Conservation (phyloP, 2,329 filamentous ascomycete species). For the Claviceps digitariae region DNA sequence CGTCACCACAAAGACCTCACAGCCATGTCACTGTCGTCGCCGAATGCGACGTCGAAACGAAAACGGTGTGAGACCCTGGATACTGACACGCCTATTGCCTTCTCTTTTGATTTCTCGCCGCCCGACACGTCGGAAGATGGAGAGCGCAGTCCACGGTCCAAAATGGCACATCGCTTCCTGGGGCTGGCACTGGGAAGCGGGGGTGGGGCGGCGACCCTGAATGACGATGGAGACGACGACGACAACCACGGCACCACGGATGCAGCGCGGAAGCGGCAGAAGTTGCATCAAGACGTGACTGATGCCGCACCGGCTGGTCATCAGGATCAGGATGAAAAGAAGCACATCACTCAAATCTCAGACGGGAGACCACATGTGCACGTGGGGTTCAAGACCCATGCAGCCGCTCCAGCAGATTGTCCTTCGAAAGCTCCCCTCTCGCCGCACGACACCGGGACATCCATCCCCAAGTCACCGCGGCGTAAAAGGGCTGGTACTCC, state of each 20-base stretch:
- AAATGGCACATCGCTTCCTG: slow-evolving; percentile 37
- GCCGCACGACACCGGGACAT: background rate
- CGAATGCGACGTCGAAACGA: slow-evolving; percentile 29
- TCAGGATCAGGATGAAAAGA: background rate
- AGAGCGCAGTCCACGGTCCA: slow-evolving; percentile 37
- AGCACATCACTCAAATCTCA: background rate
- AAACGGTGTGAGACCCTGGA: slow-evolving; percentile 27
- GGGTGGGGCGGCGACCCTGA: slow-evolving; percentile 25
- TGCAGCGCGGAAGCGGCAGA: slow-evolving; percentile 6
- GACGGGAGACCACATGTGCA: background rate
- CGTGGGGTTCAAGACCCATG: background rate
- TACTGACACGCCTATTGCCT: slow-evolving; percentile 22
- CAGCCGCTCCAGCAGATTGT: background rate
- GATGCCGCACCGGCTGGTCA: slow-evolving; percentile 1
- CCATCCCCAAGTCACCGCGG: slow-evolving; percentile 17
- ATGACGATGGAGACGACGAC: slow-evolving; percentile 12
- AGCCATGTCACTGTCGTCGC: slow-evolving; percentile 9
- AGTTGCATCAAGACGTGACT: slow-evolving; percentile 2
- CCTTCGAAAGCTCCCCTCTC: background rate
- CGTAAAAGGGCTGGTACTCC: slow-evolving; percentile 26
- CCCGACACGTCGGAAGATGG: slow-evolving; percentile 28
- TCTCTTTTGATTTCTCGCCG: slow-evolving; percentile 30
- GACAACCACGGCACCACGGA: slow-evolving; percentile 5
- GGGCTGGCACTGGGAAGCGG: slow-evolving; percentile 34
- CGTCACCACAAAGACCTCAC: slow-evolving; percentile 1